Evolutionary conservation across 768 basidiomycete genomes (phyloP).

Genomic region (Ephemerocybe angulata): DNA sequence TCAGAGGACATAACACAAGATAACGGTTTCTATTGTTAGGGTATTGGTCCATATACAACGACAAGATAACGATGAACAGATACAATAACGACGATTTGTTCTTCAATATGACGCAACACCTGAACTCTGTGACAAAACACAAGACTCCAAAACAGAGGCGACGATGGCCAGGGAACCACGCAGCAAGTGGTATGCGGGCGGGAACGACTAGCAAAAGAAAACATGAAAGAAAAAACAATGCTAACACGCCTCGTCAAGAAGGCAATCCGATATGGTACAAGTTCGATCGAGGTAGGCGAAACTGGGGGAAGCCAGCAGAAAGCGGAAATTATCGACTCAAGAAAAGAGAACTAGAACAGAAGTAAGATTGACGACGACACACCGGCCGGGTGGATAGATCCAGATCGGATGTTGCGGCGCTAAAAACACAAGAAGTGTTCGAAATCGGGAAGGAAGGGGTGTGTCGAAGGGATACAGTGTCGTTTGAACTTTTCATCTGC

Average conservation of each 20-base stretch:
- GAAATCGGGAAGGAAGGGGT: not conserved
- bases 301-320: not conserved
- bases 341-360: not conserved
- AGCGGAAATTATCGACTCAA: not conserved
- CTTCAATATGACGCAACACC: too few relatives aligned
- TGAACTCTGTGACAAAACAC: too few relatives aligned
- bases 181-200: too few relatives aligned
- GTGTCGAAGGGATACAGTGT: not conserved
- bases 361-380: not conserved
- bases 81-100: not conserved
- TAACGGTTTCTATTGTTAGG: not conserved
- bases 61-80: not conserved
- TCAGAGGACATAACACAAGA: too few relatives aligned
- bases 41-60: not conserved
- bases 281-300: not conserved
- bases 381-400: not conserved
- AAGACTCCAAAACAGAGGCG: too few relatives aligned
- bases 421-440: not conserved
- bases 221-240: not conserved
- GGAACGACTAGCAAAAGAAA: not conserved
- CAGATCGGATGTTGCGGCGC: not conserved
- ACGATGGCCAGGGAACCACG: not conserved
- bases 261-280: constrained; percentile 3
- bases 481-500: not conserved
- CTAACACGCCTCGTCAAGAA: not conserved